phyloP scores from a whole-genome alignment of 768 basidiomycete species.

The Mycena indigotica region DNA sequence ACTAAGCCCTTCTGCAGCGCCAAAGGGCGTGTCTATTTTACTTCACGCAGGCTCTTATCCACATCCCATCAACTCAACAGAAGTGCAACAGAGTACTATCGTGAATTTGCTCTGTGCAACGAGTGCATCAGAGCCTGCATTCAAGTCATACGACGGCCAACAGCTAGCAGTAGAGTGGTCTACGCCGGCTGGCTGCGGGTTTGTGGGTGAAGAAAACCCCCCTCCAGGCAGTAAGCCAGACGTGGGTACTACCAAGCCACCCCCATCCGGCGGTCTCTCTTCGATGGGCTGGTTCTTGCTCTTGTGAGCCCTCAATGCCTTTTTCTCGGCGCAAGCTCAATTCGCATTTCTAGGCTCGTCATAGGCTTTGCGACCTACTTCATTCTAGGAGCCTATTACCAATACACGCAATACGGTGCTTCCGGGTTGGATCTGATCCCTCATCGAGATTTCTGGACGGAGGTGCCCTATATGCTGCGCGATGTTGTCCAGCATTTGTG shows the following conservation, averaged over 20 bases:
- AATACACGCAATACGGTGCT: conserved; percentile 86
- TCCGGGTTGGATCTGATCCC: conserved; percentile 82
- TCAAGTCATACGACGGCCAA: conserved; percentile 63
- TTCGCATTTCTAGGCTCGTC: conserved; percentile 48
- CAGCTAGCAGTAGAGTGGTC: conserved; percentile 63
- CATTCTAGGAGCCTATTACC: conserved; percentile 80
- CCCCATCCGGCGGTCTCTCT: conserved; percentile 62
- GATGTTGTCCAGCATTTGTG: conserved; percentile 78
- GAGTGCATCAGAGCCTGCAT: conserved; percentile 45
- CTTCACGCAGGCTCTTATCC: conserved; percentile 69
- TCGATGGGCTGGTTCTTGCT: conserved; percentile 85
- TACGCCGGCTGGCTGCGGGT: conserved; percentile 58
- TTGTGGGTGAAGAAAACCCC: conserved; percentile 30
- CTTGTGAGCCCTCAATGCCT: conserved; percentile 53
- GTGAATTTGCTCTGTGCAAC: conserved; percentile 61
- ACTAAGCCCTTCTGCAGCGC: no score
- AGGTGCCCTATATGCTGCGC: conserved; percentile 82
- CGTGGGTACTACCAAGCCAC: no score
- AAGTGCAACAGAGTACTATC: conserved; percentile 59
- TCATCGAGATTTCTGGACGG: conserved; percentile 91
- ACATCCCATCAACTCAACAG: conserved; percentile 41
- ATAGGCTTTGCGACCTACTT: conserved; percentile 74
- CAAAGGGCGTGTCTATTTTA: conserved; percentile 55
- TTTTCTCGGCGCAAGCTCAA: conserved; percentile 1
- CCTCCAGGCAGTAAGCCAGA: conserved; percentile 26